Percentiles rank a stretch among this genome's conserved stretches.
Conservation (phyloP, 371 early-diverging fungal species). For the Actinomortierella wolfii region DNA sequence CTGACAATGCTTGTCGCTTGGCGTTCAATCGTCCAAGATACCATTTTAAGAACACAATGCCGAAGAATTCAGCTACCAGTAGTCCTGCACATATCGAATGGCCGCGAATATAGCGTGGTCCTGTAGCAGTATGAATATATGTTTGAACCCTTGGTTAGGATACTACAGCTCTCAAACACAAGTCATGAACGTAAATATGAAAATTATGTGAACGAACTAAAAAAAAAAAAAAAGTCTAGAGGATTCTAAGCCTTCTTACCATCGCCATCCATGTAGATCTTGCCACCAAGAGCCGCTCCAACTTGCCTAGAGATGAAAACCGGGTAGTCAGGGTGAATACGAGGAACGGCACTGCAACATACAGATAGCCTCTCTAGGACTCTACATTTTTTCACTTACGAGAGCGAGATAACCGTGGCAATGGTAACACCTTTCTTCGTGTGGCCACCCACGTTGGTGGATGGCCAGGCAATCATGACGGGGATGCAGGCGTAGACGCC, state of each 20-base stretch:
- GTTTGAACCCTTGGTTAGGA: too few relatives aligned
- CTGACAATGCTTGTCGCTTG: conserved; percentile 10
- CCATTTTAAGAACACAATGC: conserved; percentile 13
- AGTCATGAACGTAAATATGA: too few relatives aligned
- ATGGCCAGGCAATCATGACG: conserved; percentile 57
- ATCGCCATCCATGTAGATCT: conserved; percentile 62
- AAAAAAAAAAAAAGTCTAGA: neutral
- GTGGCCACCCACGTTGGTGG: conserved; percentile 62
- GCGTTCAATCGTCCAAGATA: conserved; percentile 18
- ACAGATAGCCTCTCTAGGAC: too few relatives aligned
- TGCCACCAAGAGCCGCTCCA: conserved; percentile 59
- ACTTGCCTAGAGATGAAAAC: conserved; percentile 1
- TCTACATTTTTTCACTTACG: too few relatives aligned
- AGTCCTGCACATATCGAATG: conserved; percentile 11
- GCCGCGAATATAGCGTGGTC: conserved; percentile 17
- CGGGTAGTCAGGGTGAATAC: too few relatives aligned
- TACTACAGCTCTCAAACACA: too few relatives aligned
- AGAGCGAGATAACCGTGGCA: conserved; percentile 55
- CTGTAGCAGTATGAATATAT: conserved; percentile 1
- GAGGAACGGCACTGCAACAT: too few relatives aligned
- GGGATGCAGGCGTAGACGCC: conserved; percentile 59
- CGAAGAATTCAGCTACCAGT: neutral
- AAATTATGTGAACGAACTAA: neutral
- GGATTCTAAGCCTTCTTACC: conserved; percentile 24
- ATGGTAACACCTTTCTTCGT: conserved; percentile 61